Evolutionary conservation across 768 basidiomycete species (phyloP).

Genomic region (Porphyrellus cyaneotinctus): DNA sequence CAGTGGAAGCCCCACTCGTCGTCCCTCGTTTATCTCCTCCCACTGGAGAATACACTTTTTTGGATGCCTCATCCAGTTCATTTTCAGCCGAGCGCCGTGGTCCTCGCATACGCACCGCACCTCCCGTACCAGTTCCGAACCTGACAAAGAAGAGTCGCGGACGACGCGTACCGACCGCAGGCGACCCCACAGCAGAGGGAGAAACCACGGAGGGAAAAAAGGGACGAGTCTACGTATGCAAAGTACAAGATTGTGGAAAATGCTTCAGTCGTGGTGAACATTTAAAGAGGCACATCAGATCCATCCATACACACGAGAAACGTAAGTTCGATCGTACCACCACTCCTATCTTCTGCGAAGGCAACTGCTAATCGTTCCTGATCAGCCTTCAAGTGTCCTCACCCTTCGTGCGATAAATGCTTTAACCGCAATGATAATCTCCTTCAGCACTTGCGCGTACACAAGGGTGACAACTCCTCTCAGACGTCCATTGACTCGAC

Average conservation of each 20-base stretch:
- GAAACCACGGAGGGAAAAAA: conserved; percentile 31
- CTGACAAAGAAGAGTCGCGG: conserved; percentile 79
- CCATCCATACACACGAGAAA: conserved; percentile 74
- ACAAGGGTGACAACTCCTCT: conserved; percentile 41
- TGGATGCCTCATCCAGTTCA: conserved; percentile 34
- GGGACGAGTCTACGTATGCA: conserved; percentile 50
- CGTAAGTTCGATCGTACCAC: conserved; percentile 45
- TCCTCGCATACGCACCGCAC: conserved; percentile 49
- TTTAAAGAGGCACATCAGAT: conserved; percentile 69
- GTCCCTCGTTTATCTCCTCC: conserved; percentile 24
- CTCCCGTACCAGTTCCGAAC: conserved; percentile 71
- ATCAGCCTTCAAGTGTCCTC: conserved; percentile 70
- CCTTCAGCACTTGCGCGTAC: conserved; percentile 72
- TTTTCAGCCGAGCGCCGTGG: conserved; percentile 40
- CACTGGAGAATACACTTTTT: conserved; percentile 33
- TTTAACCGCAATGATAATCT: conserved; percentile 82
- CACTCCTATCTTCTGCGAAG: conserved; percentile 11
- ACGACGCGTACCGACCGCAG: conserved; percentile 63
- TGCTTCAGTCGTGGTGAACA: conserved; percentile 73
- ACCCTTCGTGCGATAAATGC: conserved; percentile 60
- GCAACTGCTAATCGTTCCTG: conserved; percentile 22
- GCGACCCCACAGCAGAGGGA: conserved; percentile 20
- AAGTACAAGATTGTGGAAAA: conserved; percentile 67
- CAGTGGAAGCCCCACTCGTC: conserved; percentile 4
- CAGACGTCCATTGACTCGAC: conserved; percentile 32